Evolutionary conservation across 371 early-diverging fungal genomes (phyloP), one percentile per base, ranked within the genome.

Genomic region (Zancudomyces culisetae): DNA sequence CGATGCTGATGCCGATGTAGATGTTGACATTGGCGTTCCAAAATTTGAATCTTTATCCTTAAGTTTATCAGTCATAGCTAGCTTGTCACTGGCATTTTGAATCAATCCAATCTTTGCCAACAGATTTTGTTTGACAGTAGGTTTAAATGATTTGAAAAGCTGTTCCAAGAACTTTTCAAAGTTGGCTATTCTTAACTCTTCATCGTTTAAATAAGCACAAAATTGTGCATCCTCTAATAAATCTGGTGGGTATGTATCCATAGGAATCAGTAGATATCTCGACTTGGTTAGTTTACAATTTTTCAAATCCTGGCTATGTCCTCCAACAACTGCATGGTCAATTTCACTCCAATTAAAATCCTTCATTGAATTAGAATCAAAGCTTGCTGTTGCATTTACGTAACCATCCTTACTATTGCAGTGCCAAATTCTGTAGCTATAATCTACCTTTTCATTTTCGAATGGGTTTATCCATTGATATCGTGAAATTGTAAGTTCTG

Each of bases 261-360:
- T 54, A 2, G 98, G 96, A 27, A 95, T 83, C 21, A 97, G 65
- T 41, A 91, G 69, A 63, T 92, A 94, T 3, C 94, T 73, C 0
- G 92, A 75, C 2, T 94, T 70, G 86, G 87, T 90, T 59, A 84
- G 91, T 42, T 81, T 66, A 26, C 87, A 62, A 10, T 78, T 71
- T 41, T 90, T 87, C 0, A 78, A 84, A 55, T 88, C 60, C 19
- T 85, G 85, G 23, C 86, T 81, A 54, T 84, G 80, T 52, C 85
- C 82, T 21, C 95, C 96, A 6, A 85, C 75, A 1, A 90, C 78
- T 19, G 85, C 64, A 52, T 80, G 78, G 63, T 94, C 97, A 23
- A 92, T 67, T 42, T 82, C 86, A 58, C 93, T 97, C 98, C 98
- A 97, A 28, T 85, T 83, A 62, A 90, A 90, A 24, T 76, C 69